Evolutionary conservation across 352 stramenopile species (phyloP).

Genomic region (Globisporangium takayamanum): DNA sequence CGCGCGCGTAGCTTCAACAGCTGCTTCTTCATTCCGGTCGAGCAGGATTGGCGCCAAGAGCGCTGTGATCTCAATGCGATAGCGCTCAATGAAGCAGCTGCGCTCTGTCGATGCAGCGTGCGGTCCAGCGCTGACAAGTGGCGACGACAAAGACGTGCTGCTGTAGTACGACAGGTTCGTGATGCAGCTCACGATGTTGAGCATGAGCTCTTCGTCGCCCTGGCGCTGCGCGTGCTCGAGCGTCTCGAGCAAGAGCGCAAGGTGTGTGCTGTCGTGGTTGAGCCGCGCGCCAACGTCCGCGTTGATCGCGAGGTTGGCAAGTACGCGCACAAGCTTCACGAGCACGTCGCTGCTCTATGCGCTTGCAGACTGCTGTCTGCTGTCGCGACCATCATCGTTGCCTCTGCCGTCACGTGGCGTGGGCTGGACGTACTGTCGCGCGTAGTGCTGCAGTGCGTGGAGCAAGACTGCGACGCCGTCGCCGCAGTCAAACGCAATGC

Average conservation of each 20-base stretch:
- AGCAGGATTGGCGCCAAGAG: slow-evolving; percentile 48
- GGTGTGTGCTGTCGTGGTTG: slow-evolving; percentile 20
- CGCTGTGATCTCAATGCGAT: slow-evolving; percentile 33
- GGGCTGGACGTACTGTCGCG: slow-evolving; percentile 22
- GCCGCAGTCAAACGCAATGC: slow-evolving; percentile 27
- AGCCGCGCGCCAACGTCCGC: slow-evolving; percentile 41
- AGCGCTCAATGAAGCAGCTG: slow-evolving; percentile 30
- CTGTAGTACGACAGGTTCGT: slow-evolving; percentile 86
- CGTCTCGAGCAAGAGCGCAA: slow-evolving; percentile 38
- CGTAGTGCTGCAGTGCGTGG: slow-evolving; percentile 38
- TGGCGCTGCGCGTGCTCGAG: slow-evolving; percentile 26
- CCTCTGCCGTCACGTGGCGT: neutral
- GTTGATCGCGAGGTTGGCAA: slow-evolving; percentile 84
- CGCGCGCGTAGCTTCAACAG: slow-evolving; percentile 72
- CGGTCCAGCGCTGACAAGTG: neutral
- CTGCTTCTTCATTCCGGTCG: slow-evolving; percentile 73
- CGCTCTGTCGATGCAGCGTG: neutral
- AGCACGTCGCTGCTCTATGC: slow-evolving; percentile 49
- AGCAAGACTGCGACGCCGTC: slow-evolving; percentile 33
- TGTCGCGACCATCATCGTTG: slow-evolving; percentile 5
- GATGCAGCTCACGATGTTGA: slow-evolving; percentile 84
- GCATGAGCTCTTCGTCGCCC: slow-evolving; percentile 76
- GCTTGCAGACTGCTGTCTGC: slow-evolving; percentile 2
- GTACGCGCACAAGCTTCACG: slow-evolving; percentile 73
- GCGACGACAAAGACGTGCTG: neutral